Percentiles rank a stretch among this genome's conserved stretches.
Evolutionary conservation across 495 filamentous ascomycete genomes (phyloP).

Genomic region (Talaromyces trachyspermus): DNA sequence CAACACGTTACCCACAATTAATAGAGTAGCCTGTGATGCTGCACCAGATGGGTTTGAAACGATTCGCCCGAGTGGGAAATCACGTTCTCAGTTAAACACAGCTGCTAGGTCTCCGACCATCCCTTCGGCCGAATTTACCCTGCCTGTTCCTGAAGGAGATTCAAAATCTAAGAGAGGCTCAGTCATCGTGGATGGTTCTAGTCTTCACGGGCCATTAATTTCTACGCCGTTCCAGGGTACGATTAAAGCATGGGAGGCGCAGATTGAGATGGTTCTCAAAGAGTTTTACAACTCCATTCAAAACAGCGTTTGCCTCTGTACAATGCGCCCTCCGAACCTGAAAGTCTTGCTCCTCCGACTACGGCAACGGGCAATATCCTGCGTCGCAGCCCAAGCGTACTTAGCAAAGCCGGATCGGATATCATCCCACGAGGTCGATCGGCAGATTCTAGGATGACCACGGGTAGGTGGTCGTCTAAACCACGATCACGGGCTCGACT

Average conservation of each 20-base stretch:
- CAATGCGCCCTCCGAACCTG: slow-evolving; percentile 46
- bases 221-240: slow-evolving; percentile 71
- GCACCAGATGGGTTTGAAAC: slow-evolving; percentile 60
- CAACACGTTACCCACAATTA: slow-evolving; percentile 90
- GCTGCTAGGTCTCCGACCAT: slow-evolving; percentile 24
- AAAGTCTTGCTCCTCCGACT: slow-evolving; percentile 29
- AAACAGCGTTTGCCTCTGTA: slow-evolving; percentile 77
- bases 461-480: slow-evolving; percentile 73
- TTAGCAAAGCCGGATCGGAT: slow-evolving; percentile 84
- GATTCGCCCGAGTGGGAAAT: slow-evolving; percentile 28
- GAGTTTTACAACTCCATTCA: slow-evolving; percentile 89
- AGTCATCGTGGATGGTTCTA: slow-evolving; percentile 13
- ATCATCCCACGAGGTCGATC: slow-evolving; percentile 65
- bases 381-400: slow-evolving; percentile 77
- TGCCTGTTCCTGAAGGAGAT: background rate
- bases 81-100: slow-evolving; percentile 19
- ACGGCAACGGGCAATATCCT: slow-evolving; percentile 44
- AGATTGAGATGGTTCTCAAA: slow-evolving; percentile 83
- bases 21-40: slow-evolving; percentile 63
- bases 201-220: slow-evolving; percentile 54
- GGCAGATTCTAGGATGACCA: slow-evolving; percentile 56
- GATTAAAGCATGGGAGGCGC: slow-evolving; percentile 76
- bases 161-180: slow-evolving; percentile 3
- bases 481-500: slow-evolving; percentile 75
- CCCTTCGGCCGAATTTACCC: slow-evolving; percentile 6